phyloP scores from a whole-genome alignment of 331 rosid species.

The Malus hybrid region DNA sequence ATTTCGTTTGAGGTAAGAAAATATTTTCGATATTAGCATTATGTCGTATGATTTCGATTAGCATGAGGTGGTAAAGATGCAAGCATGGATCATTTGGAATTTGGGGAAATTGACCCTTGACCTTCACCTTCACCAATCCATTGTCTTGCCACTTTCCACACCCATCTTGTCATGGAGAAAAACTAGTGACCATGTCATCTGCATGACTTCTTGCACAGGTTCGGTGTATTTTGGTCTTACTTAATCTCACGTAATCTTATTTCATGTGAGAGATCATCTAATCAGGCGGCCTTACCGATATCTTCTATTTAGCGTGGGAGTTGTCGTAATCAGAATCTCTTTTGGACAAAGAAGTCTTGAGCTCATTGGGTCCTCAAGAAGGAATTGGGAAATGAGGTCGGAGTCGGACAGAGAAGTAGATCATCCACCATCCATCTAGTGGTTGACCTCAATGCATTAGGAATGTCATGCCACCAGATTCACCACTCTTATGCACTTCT shows the following conservation, averaged over 20 bases:
- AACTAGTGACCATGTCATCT: no score
- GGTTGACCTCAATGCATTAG: background rate
- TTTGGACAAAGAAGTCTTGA: background rate
- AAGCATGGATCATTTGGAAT: background rate
- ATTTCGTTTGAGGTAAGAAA: background rate
- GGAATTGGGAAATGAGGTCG: background rate
- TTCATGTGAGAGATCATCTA: no score
- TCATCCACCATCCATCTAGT: conserved; percentile 1
- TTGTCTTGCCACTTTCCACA: background rate
- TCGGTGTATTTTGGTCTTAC: no score
- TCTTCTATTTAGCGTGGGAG: no score
- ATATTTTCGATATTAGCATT: background rate
- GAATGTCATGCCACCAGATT: background rate
- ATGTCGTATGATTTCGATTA: background rate
- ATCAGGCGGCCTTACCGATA: no score
- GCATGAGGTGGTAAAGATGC: background rate
- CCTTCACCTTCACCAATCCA: background rate
- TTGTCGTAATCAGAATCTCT: no score
- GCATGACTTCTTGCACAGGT: background rate
- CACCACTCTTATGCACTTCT: no score
- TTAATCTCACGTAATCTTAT: no score
- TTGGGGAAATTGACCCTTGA: background rate
- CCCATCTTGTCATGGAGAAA: background rate
- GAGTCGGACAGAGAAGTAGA: background rate
- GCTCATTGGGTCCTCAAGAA: background rate